Conservation (phyloP, 2,329 filamentous ascomycete species). For the Neopestalotiopsis sp. region DNA sequence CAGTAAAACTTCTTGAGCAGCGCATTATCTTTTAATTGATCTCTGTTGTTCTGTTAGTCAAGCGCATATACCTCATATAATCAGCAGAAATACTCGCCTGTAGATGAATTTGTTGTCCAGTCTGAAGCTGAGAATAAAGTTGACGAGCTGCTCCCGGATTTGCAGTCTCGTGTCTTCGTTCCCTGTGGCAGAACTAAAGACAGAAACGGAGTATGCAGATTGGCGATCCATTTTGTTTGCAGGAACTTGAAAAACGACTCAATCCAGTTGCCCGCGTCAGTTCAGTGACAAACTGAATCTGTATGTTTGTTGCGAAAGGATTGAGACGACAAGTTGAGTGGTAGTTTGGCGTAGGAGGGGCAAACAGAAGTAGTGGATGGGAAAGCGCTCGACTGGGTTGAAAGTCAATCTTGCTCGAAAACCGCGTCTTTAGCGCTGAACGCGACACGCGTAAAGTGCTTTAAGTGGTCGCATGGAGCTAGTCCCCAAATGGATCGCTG, state of each 20-base stretch:
- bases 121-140: slow-evolving; percentile 92
- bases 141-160: slow-evolving; percentile 79
- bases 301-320: not conserved
- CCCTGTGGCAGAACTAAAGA: slow-evolving; percentile 73
- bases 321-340: not conserved
- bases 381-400: not conserved
- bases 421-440: slow-evolving; percentile 2
- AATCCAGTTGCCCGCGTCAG: not conserved
- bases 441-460: not conserved
- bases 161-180: slow-evolving; percentile 72
- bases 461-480: not conserved
- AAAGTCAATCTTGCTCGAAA: not conserved
- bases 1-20: slow-evolving; percentile 94
- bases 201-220: slow-evolving; percentile 83
- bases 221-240: slow-evolving; percentile 76
- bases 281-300: not conserved
- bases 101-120: slow-evolving; percentile 96
- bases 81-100: slow-evolving; percentile 59
- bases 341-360: not conserved
- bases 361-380: not conserved
- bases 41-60: slow-evolving; percentile 57
- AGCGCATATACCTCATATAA: not conserved
- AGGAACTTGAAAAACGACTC: slow-evolving; percentile 9
- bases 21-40: slow-evolving; percentile 94
- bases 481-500: not conserved